Conservation (phyloP, 805 yeast genomes). For the Pichia pseudocactophila region DNA sequence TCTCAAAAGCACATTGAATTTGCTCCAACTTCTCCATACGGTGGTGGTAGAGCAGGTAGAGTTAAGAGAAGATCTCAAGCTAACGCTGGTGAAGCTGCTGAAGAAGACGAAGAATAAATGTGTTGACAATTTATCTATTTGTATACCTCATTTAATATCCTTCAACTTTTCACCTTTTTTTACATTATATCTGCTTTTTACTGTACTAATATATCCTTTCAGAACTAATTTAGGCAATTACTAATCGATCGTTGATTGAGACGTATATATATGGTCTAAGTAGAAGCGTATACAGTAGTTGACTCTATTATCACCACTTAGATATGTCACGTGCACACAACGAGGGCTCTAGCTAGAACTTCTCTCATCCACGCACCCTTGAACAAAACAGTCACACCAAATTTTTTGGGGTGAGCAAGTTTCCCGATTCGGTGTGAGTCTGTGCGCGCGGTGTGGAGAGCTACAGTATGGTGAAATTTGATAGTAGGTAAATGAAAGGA, state of each 20-base stretch:
- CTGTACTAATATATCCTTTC: not conserved
- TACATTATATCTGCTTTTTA: not conserved
- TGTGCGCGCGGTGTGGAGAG: no score
- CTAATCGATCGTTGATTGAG: no score
- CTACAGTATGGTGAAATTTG: not conserved
- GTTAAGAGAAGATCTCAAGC: slow-evolving; percentile 89
- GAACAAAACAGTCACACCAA: no score
- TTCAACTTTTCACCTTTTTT: slow-evolving; percentile 10
- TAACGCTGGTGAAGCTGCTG: slow-evolving; percentile 64
- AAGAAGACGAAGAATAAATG: slow-evolving; percentile 43
- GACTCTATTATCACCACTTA: no score
- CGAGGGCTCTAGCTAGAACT: no score
- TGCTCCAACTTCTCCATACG: slow-evolving; percentile 98
- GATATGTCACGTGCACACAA: no score
- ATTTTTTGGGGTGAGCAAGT: no score
- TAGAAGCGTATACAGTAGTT: no score
- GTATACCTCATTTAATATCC: slow-evolving; percentile 7
- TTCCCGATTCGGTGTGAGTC: no score
- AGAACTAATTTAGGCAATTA: no score
- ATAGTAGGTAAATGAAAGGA: not conserved
- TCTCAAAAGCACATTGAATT: slow-evolving; percentile 99
- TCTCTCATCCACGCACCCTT: no score
- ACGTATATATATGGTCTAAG: no score
- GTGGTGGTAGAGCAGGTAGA: slow-evolving; percentile 99
- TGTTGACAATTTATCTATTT: slow-evolving; percentile 8